Evolutionary conservation across 1,139 yeast species (phyloP), one percentile per base, ranked within the genome.

Genomic region (Saccharomyces hybrid): DNA sequence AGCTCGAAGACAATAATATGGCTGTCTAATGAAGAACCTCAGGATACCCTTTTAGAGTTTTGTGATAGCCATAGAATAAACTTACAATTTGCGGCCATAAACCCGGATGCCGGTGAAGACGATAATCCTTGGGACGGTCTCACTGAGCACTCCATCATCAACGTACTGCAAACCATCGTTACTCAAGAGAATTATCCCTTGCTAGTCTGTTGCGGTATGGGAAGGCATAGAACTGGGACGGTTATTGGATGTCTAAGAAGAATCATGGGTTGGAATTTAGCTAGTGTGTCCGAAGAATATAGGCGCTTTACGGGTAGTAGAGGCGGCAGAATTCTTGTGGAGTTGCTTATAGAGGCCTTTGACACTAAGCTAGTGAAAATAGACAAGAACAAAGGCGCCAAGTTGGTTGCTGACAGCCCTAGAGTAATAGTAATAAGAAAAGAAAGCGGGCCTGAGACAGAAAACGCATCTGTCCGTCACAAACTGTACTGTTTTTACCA

Each of bases 51-150:
- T 62, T 73, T 89, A 56, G 91, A 85, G 64, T 93, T 88, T 69
- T 88, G 95, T 53, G 87, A 85, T 56, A 80, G 78, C 48, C 78
- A 85, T 63, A 79, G 81, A 58, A 88, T 93, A 57, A 79, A 80
- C 55, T 68, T 84, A 58, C 80, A 81, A 67, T 81, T 78, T 69
- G 77, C 77, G 1, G 85, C 85, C 1, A 75, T 81, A 21, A 78
- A 79, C 53, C 81, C 83, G 1, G 83, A 79, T 57, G 79, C 96
- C 54, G 88, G 88, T 3, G 81, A 88, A 58, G 88, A 88, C 62
- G 82, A 83, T 59, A 86, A 86, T 61, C 97, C 98, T 0, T 91
- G 99, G 99, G 98, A 93, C 71, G 93, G 96, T n/a, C 76, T 93
- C 48, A 87, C 90, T 31, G 97, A 90, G 65, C 78, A 81, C 44